Base-by-base conservation (phyloP, 352 stramenopile species). In the Globisporangium viniferum region DNA sequence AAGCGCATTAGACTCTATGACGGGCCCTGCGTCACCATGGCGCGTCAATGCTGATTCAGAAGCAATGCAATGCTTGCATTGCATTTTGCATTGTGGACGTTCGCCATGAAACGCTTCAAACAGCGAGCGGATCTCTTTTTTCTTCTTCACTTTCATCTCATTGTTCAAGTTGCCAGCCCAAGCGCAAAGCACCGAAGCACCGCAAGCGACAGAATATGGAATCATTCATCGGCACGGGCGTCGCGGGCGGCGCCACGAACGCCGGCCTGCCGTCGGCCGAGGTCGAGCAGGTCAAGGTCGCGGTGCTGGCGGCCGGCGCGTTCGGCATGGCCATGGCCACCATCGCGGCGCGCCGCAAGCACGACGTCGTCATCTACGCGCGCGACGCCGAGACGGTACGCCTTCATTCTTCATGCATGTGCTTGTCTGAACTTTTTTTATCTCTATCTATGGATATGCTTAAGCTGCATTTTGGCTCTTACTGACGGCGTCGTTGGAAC, bases 311-410 rank as follows among this genome's bases (percentile, higher is more conserved):
- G 15, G 97, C 94, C 2, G 97, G 97, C 31, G 96, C 98, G 66
- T 99, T 99, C 78, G 97, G 95, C 39, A 88, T 98, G 56, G 97
- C 97, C 22, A 97, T 99, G 76, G 90, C 95, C 62, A 96, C 89
- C 15, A 88, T 99, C 61, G 84, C 94, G 0, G 94, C 88, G 10
- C 84, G 94, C 41, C 89, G 97, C 57, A 93, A 93, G 56, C 91
- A 98, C 77, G 65, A 97, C 44, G 91, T 97, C 22, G 77, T 91
- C n/a, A 72, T 99, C 33, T 96, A 99, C 67, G 89, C 98, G 44
- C 89, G 96, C 44, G 89, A 94, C 33, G 36, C 81, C 18, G 83
- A 88, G 62, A 79, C 59, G 6, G 75, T 73, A 48, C 56, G 33
- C 18, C 0, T 51, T 51, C 9, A 8, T 8, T 49, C 20, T 58